phyloP scores from a whole-genome alignment of 2,329 filamentous ascomycete genomes.

The Dothidotthia symphoricarpi region DNA sequence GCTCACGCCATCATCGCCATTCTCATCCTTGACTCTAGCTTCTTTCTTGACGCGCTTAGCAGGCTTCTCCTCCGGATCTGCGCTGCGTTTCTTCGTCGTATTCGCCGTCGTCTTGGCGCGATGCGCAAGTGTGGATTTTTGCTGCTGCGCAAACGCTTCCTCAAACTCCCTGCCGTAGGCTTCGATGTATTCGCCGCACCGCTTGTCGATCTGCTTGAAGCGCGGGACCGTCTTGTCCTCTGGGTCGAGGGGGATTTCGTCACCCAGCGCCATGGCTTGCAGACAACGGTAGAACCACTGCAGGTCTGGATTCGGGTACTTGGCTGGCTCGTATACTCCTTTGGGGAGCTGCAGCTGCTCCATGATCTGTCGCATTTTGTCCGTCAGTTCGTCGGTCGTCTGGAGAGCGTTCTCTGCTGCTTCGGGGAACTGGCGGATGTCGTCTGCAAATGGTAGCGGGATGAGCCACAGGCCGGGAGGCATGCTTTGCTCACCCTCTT shows the following conservation, averaged over 20 bases:
- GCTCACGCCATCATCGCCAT: conserved; percentile 29
- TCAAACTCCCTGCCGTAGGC: conserved; percentile 73
- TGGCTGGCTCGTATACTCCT: conserved; percentile 76
- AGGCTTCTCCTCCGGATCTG: conserved; percentile 20
- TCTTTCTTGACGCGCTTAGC: conserved; percentile 33
- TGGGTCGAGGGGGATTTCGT: conserved; percentile 73
- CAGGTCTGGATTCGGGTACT: conserved; percentile 86
- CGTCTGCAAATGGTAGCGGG: conserved; percentile 84
- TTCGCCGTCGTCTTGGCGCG: conserved; percentile 40
- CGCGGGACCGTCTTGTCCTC: conserved; percentile 82
- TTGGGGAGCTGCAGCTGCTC: conserved; percentile 88
- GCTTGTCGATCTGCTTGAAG: conserved; percentile 81
- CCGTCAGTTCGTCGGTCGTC: conserved; percentile 67
- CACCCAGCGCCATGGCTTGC: conserved; percentile 85
- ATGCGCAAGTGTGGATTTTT: conserved; percentile 43
- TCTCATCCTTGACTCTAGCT: conserved; percentile 21
- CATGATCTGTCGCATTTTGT: conserved; percentile 77
- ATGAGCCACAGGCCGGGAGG: conserved; percentile 88
- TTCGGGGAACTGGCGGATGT: conserved; percentile 73
- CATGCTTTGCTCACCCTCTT: conserved; percentile 65
- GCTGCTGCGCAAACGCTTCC: conserved; percentile 50
- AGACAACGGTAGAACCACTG: conserved; percentile 98
- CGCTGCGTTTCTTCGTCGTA: conserved; percentile 45
- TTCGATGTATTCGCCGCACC: conserved; percentile 73
- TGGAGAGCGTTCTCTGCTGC: conserved; percentile 47